These are phyloP conservation scores for Penicillium sp. DNA, from an alignment of 2,329 filamentous ascomycete genomes.

Conservation along the genomic window DNA sequence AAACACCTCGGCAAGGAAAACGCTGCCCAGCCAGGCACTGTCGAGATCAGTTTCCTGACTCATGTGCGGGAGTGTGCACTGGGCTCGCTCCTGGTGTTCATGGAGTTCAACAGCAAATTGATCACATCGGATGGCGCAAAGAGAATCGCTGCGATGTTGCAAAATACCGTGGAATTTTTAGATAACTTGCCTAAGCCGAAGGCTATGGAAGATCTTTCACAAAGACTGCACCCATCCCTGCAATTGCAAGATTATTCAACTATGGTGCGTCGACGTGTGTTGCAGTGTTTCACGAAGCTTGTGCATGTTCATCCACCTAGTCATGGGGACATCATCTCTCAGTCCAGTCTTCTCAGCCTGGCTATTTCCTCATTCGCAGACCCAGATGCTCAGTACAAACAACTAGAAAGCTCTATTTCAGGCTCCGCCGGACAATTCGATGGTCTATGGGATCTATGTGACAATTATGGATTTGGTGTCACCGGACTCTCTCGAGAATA, in stretches of 20 bases:
- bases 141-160: slow-evolving; percentile 87
- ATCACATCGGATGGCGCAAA: slow-evolving; percentile 93
- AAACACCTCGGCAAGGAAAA: slow-evolving; percentile 94
- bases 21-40: slow-evolving; percentile 73
- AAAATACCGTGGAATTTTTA: slow-evolving; percentile 90
- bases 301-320: slow-evolving; percentile 84
- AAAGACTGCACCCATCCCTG: slow-evolving; percentile 78
- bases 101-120: slow-evolving; percentile 88
- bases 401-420: slow-evolving; percentile 86
- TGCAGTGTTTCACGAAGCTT: slow-evolving; percentile 92
- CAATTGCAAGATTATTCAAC: slow-evolving; percentile 87
- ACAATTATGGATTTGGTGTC: slow-evolving; percentile 93
- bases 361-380: slow-evolving; percentile 92
- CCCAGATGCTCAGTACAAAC: slow-evolving; percentile 73
- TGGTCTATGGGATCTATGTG: slow-evolving; percentile 88
- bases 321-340: slow-evolving; percentile 79
- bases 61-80: slow-evolving; percentile 94
- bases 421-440: slow-evolving; percentile 88
- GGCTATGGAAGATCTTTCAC: slow-evolving; percentile 79
- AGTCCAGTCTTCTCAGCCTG: slow-evolving; percentile 86
- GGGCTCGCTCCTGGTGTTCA: slow-evolving; percentile 84
- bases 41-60: slow-evolving; percentile 89
- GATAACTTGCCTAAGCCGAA: slow-evolving; percentile 80
- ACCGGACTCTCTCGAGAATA: slow-evolving; percentile 81
- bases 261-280: slow-evolving; percentile 87